Percentiles rank a stretch among this genome's conserved stretches.
Evolutionary conservation across 2,329 filamentous ascomycete species (phyloP).

Genomic region (Zymoseptoria pseudotritici): DNA sequence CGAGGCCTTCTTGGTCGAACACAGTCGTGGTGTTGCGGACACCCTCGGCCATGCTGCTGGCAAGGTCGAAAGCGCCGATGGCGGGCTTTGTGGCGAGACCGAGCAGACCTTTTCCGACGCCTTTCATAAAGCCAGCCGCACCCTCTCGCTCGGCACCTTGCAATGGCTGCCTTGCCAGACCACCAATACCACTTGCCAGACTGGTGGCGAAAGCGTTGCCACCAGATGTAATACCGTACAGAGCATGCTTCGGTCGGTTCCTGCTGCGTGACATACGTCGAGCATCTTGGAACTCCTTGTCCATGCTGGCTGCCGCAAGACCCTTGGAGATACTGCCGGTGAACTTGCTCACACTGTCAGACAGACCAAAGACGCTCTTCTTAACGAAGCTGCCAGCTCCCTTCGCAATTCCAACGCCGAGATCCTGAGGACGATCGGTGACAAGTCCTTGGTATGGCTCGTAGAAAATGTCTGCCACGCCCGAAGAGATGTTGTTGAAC

Average conservation of each 20-base stretch:
- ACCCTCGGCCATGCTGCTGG: constrained; percentile 92
- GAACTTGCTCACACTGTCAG: constrained; percentile 94
- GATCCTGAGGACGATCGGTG: constrained; percentile 88
- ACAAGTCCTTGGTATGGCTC: constrained; percentile 97
- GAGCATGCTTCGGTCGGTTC: constrained; percentile 91
- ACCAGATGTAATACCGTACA: constrained; percentile 91
- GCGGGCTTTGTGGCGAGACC: constrained; percentile 95
- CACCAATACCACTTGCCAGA: constrained; percentile 86
- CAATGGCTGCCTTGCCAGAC: constrained; percentile 84
- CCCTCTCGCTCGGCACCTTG: constrained; percentile 96
- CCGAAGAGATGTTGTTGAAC: constrained; percentile 97
- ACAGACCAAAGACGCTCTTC: constrained; percentile 96
- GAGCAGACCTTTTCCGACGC: constrained; percentile 87
- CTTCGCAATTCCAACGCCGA: constrained; percentile 91
- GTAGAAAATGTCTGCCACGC: constrained; percentile 97
- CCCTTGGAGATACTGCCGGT: constrained; percentile 97
- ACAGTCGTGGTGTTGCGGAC: constrained; percentile 98
- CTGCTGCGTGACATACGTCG: constrained; percentile 86
- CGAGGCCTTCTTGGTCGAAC: constrained; percentile 89
- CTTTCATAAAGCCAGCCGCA: constrained; percentile 90
- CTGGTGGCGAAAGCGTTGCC: constrained; percentile 92
- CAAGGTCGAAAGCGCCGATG: constrained; percentile 92
- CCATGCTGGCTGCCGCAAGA: constrained; percentile 85
- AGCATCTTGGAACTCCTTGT: constrained; percentile 97
- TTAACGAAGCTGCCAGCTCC: constrained; percentile 96